A percentile compares a stretch with the other conserved stretches of the same genome.
These are phyloP conservation scores for Diaporthe sp. DNA, from an alignment of 2,329 filamentous ascomycete species.

Conservation along the genomic window DNA sequence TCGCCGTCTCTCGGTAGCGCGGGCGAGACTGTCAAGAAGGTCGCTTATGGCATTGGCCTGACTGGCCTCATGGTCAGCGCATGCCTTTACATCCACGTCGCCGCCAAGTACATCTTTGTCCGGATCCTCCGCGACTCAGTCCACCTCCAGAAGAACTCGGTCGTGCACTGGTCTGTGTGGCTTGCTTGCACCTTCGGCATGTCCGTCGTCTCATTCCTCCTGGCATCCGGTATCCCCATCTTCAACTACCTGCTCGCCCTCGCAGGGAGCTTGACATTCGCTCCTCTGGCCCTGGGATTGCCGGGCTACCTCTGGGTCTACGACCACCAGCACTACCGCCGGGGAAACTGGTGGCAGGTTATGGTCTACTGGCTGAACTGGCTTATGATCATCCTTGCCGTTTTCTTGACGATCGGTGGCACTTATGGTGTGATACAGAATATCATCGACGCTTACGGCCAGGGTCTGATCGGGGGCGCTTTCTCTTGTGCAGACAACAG, in stretches of 20 bases:
- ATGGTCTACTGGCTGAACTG: conserved; percentile 35
- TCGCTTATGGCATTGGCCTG: conserved; percentile 71
- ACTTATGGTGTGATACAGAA: conserved; percentile 38
- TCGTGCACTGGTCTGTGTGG: conserved; percentile 50
- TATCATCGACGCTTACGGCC: conserved; percentile 38
- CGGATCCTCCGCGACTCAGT: conserved; percentile 48
- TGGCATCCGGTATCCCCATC: conserved; percentile 47
- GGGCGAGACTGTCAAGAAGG: conserved; percentile 70
- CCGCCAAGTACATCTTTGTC: conserved; percentile 52
- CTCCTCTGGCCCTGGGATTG: conserved; percentile 33
- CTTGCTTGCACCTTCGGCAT: conserved; percentile 46
- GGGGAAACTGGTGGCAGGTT: conserved; percentile 10
- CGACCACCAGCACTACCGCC: conserved; percentile 34
- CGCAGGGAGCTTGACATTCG: conserved; percentile 39
- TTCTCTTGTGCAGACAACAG: conserved; percentile 40
- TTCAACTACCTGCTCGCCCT: conserved; percentile 44
- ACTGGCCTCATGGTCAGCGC: conserved; percentile 64
- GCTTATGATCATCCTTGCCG: conserved; percentile 35
- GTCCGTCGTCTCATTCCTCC: conserved; percentile 44
- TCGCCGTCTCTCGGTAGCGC: conserved; percentile 73
- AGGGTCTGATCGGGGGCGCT: conserved; percentile 36
- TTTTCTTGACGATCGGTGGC: conserved; percentile 40
- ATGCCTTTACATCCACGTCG: conserved; percentile 50
- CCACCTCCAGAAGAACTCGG: conserved; percentile 49
- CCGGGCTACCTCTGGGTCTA: conserved; percentile 36